Evolutionary conservation across 1,284 basidiomycete species (phyloP), one percentile per base, ranked within the genome.

Genomic region (Mrakiaceae sp.): DNA sequence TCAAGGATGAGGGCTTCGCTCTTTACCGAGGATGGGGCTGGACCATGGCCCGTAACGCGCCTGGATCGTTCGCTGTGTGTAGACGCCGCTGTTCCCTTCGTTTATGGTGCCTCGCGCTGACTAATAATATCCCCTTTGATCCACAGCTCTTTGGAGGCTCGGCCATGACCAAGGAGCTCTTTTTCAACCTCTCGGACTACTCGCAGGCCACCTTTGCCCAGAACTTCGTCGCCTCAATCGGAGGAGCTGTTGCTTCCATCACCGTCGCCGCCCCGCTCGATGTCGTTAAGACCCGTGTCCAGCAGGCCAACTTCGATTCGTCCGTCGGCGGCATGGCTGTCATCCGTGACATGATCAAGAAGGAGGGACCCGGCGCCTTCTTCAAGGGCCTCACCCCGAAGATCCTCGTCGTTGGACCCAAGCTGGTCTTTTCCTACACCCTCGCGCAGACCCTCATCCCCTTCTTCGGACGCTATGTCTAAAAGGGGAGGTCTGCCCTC

Each of bases 1-100:
- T 98, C 74, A 79, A 86, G 70, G 94, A 98, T 71, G 96, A 98
- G 74, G 92, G 94, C 66, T 72, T 82, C 63, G 86, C 83, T 10
- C 83, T 98, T 50, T 98, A 98, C 79, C 86, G 93, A 69, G 95
- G 95, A 51, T 97, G 93, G 90, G 95, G 94, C 64, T 98, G 95
- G 95, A 98, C 95, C 49, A 90, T 97, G 81, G 94, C 93, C 1
- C 84, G 95, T 65, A 98, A 98, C 74, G 95, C 95, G 2, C 95
- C 95, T 3, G 95, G 95, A 12, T 87, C 84, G 64, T 98, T 98
- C 71, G 92, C 95, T 63, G 90, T 92, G 72, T 68, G 88, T 80
- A 27, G 27, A 27, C 27, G 27, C 27, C 27, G 27, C 27, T 27
- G 27, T 27, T 27, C 27, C 5, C 55, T 40, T 55, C 54, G 44